A percentile compares a stretch with the other conserved stretches of the same genome.
Conservation (phyloP, 1,284 basidiomycete species). For the Naganishia sp. region DNA sequence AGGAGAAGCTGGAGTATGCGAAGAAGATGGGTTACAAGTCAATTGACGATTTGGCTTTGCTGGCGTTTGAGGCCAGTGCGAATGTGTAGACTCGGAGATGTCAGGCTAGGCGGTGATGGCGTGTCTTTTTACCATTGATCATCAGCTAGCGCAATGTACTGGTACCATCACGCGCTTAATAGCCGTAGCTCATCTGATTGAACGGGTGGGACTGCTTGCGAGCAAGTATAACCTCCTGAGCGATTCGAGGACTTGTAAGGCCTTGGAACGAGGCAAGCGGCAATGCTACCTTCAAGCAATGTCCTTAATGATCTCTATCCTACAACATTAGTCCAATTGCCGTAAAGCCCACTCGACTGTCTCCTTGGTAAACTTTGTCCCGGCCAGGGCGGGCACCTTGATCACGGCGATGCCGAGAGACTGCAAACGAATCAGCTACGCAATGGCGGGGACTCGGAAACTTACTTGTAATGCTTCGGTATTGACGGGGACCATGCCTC, state of each 20-base stretch:
- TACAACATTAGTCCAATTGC: conserved; percentile 3
- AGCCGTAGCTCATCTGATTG: no score
- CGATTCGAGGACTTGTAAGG: no score
- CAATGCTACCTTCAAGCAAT: no score
- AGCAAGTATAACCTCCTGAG: no score
- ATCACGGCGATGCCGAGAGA: conserved; percentile 43
- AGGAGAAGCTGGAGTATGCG: conserved; percentile 83
- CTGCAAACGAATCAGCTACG: conserved; percentile 33
- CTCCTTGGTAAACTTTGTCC: conserved; percentile 43
- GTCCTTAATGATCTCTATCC: no score
- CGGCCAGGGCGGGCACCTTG: conserved; percentile 39
- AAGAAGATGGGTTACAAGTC: conserved; percentile 78
- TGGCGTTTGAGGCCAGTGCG: background rate
- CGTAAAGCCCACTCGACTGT: conserved; percentile 51
- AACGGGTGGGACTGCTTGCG: no score
- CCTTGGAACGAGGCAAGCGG: no score
- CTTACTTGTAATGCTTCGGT: conserved; percentile 64
- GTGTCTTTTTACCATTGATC: background rate
- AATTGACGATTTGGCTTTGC: conserved; percentile 22
- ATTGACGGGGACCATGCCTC: conserved; percentile 66
- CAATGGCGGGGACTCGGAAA: conserved; percentile 30
- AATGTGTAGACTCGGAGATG: no score
- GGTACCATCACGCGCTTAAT: no score
- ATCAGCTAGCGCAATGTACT: no score
- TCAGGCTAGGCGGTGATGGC: background rate